Conservation (phyloP, 2,329 filamentous ascomycete species). For the Fusarium pseudocircinatum region DNA sequence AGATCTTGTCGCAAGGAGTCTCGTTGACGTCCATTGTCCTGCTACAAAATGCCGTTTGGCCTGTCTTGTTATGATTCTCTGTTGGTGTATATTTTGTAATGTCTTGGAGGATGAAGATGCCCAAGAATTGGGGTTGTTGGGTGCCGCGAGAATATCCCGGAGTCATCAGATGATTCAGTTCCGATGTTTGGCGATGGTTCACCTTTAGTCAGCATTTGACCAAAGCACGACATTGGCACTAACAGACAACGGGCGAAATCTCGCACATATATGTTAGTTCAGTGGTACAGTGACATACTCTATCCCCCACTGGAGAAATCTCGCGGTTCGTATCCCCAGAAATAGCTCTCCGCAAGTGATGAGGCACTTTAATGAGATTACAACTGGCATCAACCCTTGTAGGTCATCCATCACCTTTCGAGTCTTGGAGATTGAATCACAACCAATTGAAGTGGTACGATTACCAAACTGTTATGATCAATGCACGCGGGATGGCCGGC, state of each 20-base stretch:
- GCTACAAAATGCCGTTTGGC: not conserved
- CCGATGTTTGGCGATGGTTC: conserved; percentile 17
- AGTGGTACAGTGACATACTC: not conserved
- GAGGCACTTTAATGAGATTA: not conserved
- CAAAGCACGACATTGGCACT: not conserved
- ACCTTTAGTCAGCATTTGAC: not conserved
- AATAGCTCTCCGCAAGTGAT: not conserved
- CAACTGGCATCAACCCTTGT: not conserved
- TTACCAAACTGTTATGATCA: conserved; percentile 9
- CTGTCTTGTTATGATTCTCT: not conserved
- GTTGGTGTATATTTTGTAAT: no score
- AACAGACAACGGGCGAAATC: fast-evolving
- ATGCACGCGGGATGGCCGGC: not conserved
- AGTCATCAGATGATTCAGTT: conserved; percentile 10
- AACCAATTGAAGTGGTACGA: conserved; percentile 28
- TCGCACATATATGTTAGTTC: fast-evolving
- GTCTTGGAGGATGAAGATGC: not conserved
- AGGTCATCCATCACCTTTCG: not conserved
- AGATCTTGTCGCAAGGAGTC: not conserved
- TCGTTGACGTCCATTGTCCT: not conserved
- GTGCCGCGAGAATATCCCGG: conserved; percentile 18
- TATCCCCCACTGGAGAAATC: not conserved
- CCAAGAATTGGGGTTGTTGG: not conserved
- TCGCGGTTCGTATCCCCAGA: not conserved
- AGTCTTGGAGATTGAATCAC: not conserved